A percentile compares a stretch with the other conserved stretches of the same genome.
phyloP scores from a whole-genome alignment of 768 basidiomycete genomes.

The Hericium coralloides region DNA sequence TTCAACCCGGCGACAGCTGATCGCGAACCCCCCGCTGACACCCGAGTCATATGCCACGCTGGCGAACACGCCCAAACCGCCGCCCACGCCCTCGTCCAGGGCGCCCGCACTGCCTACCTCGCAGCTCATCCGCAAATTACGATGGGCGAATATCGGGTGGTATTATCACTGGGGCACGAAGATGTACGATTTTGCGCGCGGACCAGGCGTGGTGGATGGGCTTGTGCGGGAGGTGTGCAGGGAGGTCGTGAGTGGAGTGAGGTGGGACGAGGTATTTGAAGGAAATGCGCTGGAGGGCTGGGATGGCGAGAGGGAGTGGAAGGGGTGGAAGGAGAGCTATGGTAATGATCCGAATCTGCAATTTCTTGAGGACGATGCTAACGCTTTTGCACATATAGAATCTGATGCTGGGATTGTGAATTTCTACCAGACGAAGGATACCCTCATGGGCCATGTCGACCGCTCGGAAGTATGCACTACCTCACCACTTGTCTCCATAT shows the following conservation, averaged over 20 bases:
- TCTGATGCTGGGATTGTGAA: slow-evolving; percentile 97
- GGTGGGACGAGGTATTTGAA: slow-evolving; percentile 62
- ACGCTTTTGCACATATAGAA: slow-evolving; percentile 34
- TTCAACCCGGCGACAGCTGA: slow-evolving; percentile 53
- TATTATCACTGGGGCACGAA: slow-evolving; percentile 97
- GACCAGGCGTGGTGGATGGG: slow-evolving; percentile 52
- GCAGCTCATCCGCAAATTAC: slow-evolving; percentile 61
- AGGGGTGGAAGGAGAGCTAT: slow-evolving; percentile 68
- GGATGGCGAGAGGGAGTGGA: slow-evolving; percentile 56
- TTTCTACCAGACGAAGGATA: slow-evolving; percentile 88
- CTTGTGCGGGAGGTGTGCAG: slow-evolving; percentile 52
- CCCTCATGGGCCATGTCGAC: slow-evolving; percentile 97
- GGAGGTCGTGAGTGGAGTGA: slow-evolving; percentile 48
- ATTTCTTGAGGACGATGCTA: background rate
- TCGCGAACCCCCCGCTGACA: slow-evolving; percentile 65
- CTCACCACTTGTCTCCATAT: slow-evolving; percentile 88
- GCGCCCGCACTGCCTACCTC: slow-evolving; percentile 40
- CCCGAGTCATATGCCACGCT: slow-evolving; percentile 45
- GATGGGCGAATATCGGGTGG: slow-evolving; percentile 97
- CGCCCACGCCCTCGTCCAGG: slow-evolving; percentile 56
- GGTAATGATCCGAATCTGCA: slow-evolving; percentile 33
- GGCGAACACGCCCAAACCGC: slow-evolving; percentile 46
- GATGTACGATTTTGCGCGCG: slow-evolving; percentile 80
- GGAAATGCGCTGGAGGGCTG: slow-evolving; percentile 31
- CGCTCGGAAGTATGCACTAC: slow-evolving; percentile 91